Percentiles rank a stretch among this genome's conserved stretches.
Conservation (phyloP, 208 protist species). For the Herpetomonas samuelpessoai region DNA sequence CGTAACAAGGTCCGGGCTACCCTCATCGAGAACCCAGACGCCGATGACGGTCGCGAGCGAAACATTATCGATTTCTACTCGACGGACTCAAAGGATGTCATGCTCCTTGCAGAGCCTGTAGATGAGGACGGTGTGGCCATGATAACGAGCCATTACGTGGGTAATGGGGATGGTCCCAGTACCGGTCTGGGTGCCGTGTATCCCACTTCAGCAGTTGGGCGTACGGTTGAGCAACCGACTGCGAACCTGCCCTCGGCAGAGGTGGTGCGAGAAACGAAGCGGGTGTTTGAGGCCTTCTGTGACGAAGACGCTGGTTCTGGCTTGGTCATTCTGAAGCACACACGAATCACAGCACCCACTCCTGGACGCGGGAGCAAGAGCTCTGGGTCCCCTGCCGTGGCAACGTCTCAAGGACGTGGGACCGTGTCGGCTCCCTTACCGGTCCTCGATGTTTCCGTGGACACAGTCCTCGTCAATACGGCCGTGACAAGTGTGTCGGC, state of each 20-base stretch:
- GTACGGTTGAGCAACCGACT: too few relatives aligned
- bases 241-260: background rate
- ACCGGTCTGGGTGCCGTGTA: background rate
- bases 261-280: background rate
- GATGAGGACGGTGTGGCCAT: background rate
- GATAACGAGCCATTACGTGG: background rate
- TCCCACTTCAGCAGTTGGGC: background rate
- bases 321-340: background rate
- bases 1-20: background rate
- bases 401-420: too few relatives aligned
- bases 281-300: background rate
- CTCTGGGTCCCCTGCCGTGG: too few relatives aligned
- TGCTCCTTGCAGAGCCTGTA: background rate
- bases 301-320: background rate
- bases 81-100: background rate
- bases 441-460: background rate
- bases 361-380: too few relatives aligned
- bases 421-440: background rate
- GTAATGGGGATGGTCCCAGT: background rate
- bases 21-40: background rate
- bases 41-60: background rate
- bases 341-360: background rate
- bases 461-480: background rate
- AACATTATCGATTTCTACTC: background rate
- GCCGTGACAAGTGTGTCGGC: background rate